phyloP scores from a whole-genome alignment of 106 monocot species.

The Vanilla planifolia region DNA sequence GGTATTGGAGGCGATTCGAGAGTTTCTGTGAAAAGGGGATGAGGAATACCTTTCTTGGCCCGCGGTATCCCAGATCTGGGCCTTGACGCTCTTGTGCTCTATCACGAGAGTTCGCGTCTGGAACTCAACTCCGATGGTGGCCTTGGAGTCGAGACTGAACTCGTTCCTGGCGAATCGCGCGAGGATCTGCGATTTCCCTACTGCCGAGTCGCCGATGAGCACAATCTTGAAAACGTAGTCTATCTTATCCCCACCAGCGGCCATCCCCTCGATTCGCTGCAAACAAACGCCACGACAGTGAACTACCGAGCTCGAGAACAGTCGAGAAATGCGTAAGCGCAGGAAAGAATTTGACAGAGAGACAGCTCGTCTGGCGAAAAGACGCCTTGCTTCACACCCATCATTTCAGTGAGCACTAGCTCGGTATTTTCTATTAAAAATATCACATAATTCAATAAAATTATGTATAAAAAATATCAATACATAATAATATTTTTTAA shows the following conservation, averaged over 20 bases:
- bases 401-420: no score
- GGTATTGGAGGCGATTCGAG: neutral
- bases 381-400: neutral
- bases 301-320: neutral
- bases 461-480: no score
- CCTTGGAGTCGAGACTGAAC: constrained; percentile 80
- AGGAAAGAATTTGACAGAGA: no score
- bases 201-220: constrained; percentile 59
- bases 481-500: no score
- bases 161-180: constrained; percentile 75
- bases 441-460: no score
- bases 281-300: neutral
- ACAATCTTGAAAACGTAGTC: constrained; percentile 66
- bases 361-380: no score
- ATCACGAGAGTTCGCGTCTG: constrained; percentile 70
- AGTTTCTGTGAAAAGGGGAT: neutral
- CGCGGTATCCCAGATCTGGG: constrained; percentile 90
- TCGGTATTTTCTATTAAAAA: no score
- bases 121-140: constrained; percentile 86
- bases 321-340: neutral
- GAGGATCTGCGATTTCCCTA: constrained; percentile 77
- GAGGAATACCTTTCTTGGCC: constrained; percentile 60
- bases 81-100: constrained; percentile 62
- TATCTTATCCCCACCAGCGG: constrained; percentile 34
- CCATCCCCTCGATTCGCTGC: neutral